Percentiles rank a stretch among this genome's conserved stretches.
phyloP scores from a whole-genome alignment of 2,329 filamentous ascomycete genomes.

The Colletotrichum nymphaeae region DNA sequence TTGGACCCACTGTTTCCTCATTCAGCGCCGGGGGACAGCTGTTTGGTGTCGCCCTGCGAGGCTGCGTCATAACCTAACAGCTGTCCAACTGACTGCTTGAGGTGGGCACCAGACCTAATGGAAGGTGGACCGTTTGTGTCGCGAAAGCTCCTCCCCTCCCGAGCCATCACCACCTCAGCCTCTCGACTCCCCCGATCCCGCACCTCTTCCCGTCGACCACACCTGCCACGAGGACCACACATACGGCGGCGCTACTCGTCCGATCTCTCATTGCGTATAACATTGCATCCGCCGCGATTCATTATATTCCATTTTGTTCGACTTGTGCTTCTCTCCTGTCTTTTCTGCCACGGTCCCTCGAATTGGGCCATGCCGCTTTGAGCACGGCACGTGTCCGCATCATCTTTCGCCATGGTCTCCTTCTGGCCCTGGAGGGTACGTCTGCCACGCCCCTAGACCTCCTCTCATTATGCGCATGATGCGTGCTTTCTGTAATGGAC shows the following conservation, averaged over 20 bases:
- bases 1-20: background rate
- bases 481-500: background rate
- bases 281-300: background rate
- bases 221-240: constrained; percentile 6
- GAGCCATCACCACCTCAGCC: background rate
- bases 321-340: background rate
- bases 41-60: background rate
- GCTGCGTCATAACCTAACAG: constrained; percentile 12
- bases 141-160: background rate
- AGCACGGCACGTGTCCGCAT: constrained; percentile 32
- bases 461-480: background rate
- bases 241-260: constrained; percentile 10
- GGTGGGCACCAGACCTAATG: no score
- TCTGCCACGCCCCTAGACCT: constrained; percentile 12
- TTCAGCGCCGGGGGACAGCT: background rate
- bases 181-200: constrained; percentile 1
- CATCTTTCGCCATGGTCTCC: constrained; percentile 72
- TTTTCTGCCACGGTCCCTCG: background rate
- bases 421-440: constrained; percentile 87
- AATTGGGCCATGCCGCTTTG: constrained; percentile 29
- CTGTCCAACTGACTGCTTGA: background rate
- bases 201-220: background rate
- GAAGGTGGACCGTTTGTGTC: background rate
- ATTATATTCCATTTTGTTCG: background rate
- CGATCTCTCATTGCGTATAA: constrained; percentile 5